phyloP scores from a whole-genome alignment of 768 basidiomycete genomes.

The Panellus pusillus region DNA sequence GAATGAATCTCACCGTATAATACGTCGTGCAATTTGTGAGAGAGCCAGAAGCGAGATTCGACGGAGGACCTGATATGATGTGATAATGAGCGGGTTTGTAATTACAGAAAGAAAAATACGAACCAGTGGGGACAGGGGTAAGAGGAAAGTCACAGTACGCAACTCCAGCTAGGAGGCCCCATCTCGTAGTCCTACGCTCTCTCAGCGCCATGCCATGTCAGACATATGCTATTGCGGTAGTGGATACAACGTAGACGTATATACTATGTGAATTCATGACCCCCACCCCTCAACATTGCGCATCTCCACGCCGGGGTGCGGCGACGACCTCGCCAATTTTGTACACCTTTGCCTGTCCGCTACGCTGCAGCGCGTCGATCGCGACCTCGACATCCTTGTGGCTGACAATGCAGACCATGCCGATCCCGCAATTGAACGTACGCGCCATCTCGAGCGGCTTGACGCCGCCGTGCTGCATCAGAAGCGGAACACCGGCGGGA shows the following conservation, averaged over 20 bases:
- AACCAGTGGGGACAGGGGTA: too few species aligned
- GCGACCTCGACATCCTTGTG: conserved; percentile 52
- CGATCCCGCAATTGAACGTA: conserved; percentile 97
- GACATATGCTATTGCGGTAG: conserved; percentile 13
- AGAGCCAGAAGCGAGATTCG: too few species aligned
- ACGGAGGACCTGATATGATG: too few species aligned
- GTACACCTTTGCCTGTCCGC: conserved; percentile 56
- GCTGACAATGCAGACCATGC: conserved; percentile 85
- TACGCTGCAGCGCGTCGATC: conserved; percentile 45
- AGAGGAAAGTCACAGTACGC: too few species aligned
- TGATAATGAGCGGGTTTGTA: too few species aligned
- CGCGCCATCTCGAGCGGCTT: conserved; percentile 89
- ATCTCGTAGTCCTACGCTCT: conserved; percentile 8
- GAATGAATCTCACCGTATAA: too few species aligned
- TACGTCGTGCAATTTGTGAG: too few species aligned
- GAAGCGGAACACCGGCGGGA: conserved; percentile 82
- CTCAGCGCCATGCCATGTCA: conserved; percentile 6
- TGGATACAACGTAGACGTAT: background rate
- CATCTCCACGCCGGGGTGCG: conserved; percentile 78
- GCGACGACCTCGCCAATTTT: conserved; percentile 74
- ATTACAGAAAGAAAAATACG: too few species aligned
- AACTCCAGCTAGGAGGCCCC: background rate
- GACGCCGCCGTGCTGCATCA: conserved; percentile 78
- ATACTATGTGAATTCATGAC: conserved; percentile 30
- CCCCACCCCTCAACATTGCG: conserved; percentile 62